Conservation (phyloP, 2,329 filamentous ascomycete genomes). For the Sarocladiaceae sp. region DNA sequence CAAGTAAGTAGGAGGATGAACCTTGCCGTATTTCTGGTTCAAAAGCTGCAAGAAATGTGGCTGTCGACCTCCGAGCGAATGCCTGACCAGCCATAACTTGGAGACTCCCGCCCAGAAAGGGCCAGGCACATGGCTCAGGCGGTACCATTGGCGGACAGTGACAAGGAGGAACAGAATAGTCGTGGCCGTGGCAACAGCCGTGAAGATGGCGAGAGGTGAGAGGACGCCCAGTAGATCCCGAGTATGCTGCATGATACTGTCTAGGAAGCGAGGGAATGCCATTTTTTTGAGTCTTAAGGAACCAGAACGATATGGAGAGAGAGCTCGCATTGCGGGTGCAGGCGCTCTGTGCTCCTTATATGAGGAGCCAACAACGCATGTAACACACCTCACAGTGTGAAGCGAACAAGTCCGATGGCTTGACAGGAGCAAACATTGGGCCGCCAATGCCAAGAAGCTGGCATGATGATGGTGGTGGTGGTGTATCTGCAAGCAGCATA, state of each 20-base stretch:
- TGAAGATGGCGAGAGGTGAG: neutral
- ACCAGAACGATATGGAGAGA: too few species aligned
- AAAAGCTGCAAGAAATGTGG: constrained; percentile 20
- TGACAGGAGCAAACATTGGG: too few species aligned
- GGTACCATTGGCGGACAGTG: constrained; percentile 20
- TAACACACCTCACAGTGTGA: too few species aligned
- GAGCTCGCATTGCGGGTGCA: too few species aligned
- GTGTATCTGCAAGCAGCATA: too few species aligned
- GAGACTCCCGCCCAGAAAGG: constrained; percentile 26
- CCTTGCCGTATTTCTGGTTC: constrained; percentile 22
- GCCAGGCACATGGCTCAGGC: constrained; percentile 27
- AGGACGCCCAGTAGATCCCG: neutral
- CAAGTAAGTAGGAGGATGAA: neutral
- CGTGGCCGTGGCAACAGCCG: constrained; percentile 12
- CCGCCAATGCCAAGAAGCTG: too few species aligned
- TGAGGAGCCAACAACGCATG: too few species aligned
- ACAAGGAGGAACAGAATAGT: constrained; percentile 12
- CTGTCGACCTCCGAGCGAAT: constrained; percentile 19
- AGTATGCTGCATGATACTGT: neutral
- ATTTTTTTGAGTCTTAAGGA: too few species aligned
- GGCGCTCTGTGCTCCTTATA: too few species aligned
- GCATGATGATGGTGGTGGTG: too few species aligned
- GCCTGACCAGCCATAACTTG: constrained; percentile 24
- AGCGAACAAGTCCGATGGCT: too few species aligned
- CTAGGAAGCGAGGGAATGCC: too few species aligned